phyloP scores from a whole-genome alignment of 23 red algal species.

The Gracilaria domingensis region DNA sequence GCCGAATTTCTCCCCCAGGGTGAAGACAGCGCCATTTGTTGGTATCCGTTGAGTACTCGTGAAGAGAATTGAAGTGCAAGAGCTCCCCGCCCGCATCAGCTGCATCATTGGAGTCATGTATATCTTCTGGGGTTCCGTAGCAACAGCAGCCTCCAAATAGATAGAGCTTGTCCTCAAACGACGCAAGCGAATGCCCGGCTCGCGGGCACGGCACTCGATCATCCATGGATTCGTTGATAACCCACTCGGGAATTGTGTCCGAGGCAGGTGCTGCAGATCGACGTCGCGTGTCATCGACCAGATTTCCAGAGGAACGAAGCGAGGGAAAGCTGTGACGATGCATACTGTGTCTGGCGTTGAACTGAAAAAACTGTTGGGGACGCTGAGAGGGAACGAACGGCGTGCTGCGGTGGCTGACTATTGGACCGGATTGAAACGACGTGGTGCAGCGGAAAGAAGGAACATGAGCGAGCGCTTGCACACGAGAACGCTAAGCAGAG shows the following conservation, averaged over 20 bases:
- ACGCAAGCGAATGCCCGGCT: slow-evolving; percentile 87
- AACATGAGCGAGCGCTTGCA: neutral
- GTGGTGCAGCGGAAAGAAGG: neutral
- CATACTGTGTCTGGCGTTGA: neutral
- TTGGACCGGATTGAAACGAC: neutral
- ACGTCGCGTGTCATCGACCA: neutral
- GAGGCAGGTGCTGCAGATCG: neutral
- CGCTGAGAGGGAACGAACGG: neutral
- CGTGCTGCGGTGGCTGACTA: neutral
- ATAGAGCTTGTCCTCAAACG: slow-evolving; percentile 80
- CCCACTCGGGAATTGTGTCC: slow-evolving; percentile 20
- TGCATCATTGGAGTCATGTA: slow-evolving; percentile 13
- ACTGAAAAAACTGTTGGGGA: neutral
- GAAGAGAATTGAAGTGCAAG: slow-evolving; percentile 79
- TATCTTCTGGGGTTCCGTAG: slow-evolving; percentile 11
- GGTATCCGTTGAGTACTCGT: slow-evolving; percentile 69
- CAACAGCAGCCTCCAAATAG: slow-evolving; percentile 87
- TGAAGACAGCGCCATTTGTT: slow-evolving; percentile 63
- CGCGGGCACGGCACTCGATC: slow-evolving; percentile 41
- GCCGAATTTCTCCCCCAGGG: slow-evolving; percentile 22
- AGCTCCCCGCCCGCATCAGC: neutral
- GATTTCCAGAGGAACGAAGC: neutral
- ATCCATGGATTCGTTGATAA: slow-evolving; percentile 35
- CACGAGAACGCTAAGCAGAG: neutral
- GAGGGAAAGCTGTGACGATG: slow-evolving; percentile 31